Evolutionary conservation across 2,329 filamentous ascomycete species (phyloP).

Genomic region (Ascochyta lentis): DNA sequence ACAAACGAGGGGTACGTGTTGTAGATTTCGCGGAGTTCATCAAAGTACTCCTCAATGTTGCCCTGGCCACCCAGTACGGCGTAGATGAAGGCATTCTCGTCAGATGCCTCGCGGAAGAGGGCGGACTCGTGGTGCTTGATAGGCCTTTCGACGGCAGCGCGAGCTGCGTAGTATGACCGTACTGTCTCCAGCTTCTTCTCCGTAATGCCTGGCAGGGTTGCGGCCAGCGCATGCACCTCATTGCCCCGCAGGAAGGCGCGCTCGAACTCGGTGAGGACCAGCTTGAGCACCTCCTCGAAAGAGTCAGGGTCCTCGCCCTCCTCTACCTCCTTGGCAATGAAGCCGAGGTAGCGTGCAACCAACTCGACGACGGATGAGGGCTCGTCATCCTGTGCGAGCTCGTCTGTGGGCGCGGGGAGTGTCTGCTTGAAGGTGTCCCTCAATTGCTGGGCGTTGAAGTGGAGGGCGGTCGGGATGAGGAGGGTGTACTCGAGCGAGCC

Average conservation of each 20-base stretch:
- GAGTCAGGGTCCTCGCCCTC: slow-evolving; percentile 92
- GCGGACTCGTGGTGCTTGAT: slow-evolving; percentile 95
- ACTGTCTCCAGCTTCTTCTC: slow-evolving; percentile 92
- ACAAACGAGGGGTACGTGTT: slow-evolving; percentile 90
- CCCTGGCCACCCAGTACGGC: slow-evolving; percentile 96
- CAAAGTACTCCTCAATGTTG: slow-evolving; percentile 99
- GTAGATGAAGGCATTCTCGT: slow-evolving; percentile 84
- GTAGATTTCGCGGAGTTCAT: slow-evolving; percentile 91
- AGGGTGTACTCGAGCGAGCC: slow-evolving; percentile 96
- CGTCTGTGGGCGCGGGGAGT: slow-evolving; percentile 90
- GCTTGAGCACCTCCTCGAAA: slow-evolving; percentile 90
- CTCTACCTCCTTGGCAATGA: slow-evolving; percentile 85
- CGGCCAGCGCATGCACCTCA: slow-evolving; percentile 90
- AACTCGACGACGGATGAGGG: slow-evolving; percentile 95
- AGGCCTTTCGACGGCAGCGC: slow-evolving; percentile 80
- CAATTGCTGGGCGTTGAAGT: slow-evolving; percentile 94
- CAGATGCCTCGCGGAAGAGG: slow-evolving; percentile 84
- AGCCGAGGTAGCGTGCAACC: slow-evolving; percentile 91
- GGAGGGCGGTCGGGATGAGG: slow-evolving; percentile 90
- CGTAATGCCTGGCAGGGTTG: slow-evolving; percentile 85
- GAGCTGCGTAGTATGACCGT: slow-evolving; percentile 88
- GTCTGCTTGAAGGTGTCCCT: slow-evolving; percentile 88
- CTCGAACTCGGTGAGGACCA: slow-evolving; percentile 95
- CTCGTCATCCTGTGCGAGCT: slow-evolving; percentile 97
- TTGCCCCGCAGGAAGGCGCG: slow-evolving; percentile 92